Evolutionary conservation across 2,329 filamentous ascomycete genomes (phyloP), one percentile per base, ranked within the genome.

Genomic region (Monilinia fructicola): DNA sequence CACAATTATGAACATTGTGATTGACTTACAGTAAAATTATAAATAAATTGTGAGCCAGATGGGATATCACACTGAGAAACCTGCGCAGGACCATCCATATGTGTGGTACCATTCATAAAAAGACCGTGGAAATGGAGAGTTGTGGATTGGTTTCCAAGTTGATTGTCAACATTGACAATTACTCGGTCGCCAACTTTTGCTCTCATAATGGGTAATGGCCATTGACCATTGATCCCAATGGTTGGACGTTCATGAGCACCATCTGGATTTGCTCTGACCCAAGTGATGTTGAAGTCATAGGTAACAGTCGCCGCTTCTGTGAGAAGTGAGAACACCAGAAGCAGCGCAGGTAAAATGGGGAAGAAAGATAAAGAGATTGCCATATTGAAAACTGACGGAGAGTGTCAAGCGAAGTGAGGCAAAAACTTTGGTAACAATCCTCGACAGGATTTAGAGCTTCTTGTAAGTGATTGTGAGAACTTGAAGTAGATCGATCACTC

Each of bases 141-240:
- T 0, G 87, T 89, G 2, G 81, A 80, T 76, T 88, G 82, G 73
- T 90, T 87, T 74, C 77, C 76, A 12, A 77, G 71, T 44, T 75
- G 70, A 64, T 77, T 78, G 35, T 77, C 76, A 28, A 81, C 76
- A 64, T 78, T 74, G 44, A 78, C 75, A 35, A 78, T 73, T 6
- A 88, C 78, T 42, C 69, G 70, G 66, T 91, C 89, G 67, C 88
- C 88, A 60, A 87, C 79, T 58, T 82, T 83, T 48, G 84, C 88
- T 62, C 84, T 81, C 66, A 92, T 87, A 35, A 78, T 77, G 0
- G 91, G 91, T 63, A 90, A 83, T 1, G 91, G 91, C 89, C 90
- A 92, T 78, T 88, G 77, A 5, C 85, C 85, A 73, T 95, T 94
- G 79, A 95, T 89, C 55, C 89, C 90, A 74, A 94, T 91, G 4